A percentile compares a stretch with the other conserved stretches of the same genome.
Conservation (phyloP, 495 filamentous ascomycete species). For the Podospora pseudopauciseta region DNA sequence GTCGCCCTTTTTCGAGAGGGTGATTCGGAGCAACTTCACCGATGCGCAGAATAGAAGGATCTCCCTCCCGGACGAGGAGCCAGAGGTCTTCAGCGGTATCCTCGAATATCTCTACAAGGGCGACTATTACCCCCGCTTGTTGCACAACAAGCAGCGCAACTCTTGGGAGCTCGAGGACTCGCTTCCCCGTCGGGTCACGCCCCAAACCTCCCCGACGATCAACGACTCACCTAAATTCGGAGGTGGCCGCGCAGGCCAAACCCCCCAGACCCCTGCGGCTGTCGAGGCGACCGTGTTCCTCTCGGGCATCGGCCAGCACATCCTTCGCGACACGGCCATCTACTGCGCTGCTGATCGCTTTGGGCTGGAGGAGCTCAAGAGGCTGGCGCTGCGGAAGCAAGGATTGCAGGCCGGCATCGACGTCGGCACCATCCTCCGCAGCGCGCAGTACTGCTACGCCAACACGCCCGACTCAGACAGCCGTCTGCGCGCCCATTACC, state of each 20-base stretch:
- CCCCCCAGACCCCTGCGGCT: conserved; percentile 41
- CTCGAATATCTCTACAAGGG: conserved; percentile 93
- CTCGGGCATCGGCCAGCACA: conserved; percentile 59
- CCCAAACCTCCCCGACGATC: conserved; percentile 37
- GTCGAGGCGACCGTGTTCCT: conserved; percentile 72
- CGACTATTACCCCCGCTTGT: conserved; percentile 80
- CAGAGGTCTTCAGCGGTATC: conserved; percentile 84
- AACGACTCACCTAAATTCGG: conserved; percentile 35
- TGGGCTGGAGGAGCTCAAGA: conserved; percentile 81
- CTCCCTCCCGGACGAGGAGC: conserved; percentile 77
- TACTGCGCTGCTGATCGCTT: conserved; percentile 89
- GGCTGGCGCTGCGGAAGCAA: conserved; percentile 85
- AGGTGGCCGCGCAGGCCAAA: conserved; percentile 51
- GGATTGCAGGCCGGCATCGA: conserved; percentile 82
- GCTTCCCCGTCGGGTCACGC: conserved; percentile 36
- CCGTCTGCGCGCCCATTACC: conserved; percentile 86
- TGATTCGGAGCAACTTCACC: conserved; percentile 59
- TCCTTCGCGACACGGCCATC: conserved; percentile 85
- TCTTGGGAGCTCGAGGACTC: conserved; percentile 70
- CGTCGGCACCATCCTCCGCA: conserved; percentile 80
- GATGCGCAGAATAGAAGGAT: conserved; percentile 63
- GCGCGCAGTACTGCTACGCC: conserved; percentile 88
- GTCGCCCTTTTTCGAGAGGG: conserved; percentile 73
- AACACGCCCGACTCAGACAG: conserved; percentile 89
- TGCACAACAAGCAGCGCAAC: conserved; percentile 64